phyloP scores from a whole-genome alignment of 768 basidiomycete species.

The Auriculariales sp. region DNA sequence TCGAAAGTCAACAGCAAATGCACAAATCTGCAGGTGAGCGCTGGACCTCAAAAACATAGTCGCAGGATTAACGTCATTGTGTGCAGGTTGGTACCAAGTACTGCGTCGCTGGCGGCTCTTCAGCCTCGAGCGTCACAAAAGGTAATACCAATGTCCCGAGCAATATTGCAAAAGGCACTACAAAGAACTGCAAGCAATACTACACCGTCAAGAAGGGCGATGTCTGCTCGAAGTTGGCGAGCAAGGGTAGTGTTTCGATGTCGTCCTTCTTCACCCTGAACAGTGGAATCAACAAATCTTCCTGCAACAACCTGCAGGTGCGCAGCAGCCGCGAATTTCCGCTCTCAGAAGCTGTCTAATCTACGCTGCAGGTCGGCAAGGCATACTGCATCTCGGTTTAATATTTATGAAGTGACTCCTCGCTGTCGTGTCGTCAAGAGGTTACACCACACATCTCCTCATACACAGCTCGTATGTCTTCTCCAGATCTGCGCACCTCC shows the following conservation, averaged over 20 bases:
- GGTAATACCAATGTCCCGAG: background rate
- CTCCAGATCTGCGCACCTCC: no score
- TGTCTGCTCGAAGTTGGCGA: background rate
- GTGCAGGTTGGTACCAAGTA: no score
- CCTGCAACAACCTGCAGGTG: background rate
- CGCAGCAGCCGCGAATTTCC: background rate
- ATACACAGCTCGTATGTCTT: no score
- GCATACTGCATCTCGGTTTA: background rate
- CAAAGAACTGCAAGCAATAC: background rate
- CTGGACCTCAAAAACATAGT: no score
- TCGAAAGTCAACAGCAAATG: background rate
- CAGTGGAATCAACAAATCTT: background rate
- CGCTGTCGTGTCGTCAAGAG: no score
- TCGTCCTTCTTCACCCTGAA: background rate
- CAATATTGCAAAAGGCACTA: background rate
- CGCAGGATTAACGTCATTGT: no score
- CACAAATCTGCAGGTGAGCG: background rate
- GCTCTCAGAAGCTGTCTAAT: background rate
- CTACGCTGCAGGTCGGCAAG: background rate
- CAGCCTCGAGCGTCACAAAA: no score
- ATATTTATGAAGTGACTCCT: no score
- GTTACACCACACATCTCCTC: no score
- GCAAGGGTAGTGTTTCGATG: background rate
- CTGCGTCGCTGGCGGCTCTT: no score
- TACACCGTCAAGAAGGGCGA: slow-evolving; percentile 1